Percentiles rank a stretch among this genome's conserved stretches.
Conservation (phyloP, 208 protist species). For the Leptomonas pyrrhocoris region DNA sequence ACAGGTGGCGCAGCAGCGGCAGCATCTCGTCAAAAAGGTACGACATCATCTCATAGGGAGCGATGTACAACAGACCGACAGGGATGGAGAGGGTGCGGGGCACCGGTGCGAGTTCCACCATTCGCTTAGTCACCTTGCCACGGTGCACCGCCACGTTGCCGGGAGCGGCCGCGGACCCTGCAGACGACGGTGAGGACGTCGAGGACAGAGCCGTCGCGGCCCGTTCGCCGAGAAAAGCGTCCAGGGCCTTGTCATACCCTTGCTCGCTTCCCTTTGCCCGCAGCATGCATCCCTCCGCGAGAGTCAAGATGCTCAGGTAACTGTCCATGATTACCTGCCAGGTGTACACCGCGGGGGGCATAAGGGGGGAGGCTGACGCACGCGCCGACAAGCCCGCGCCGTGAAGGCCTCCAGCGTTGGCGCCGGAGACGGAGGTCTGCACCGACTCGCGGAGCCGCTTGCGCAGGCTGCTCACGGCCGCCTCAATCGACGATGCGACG, state of each 20-base stretch:
- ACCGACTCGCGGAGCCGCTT: conserved; percentile 29
- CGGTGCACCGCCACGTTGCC: conserved; percentile 29
- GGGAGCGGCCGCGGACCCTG: background rate
- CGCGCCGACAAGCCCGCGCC: background rate
- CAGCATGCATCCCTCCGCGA: conserved; percentile 67
- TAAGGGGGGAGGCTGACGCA: background rate
- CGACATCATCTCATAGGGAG: conserved; percentile 79
- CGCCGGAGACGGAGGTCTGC: background rate
- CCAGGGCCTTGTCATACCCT: conserved; percentile 73
- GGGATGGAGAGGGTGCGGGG: conserved; percentile 60
- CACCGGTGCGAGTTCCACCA: conserved; percentile 76
- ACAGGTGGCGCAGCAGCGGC: conserved; percentile 60
- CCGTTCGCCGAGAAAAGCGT: conserved; percentile 74
- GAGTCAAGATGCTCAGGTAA: conserved; percentile 70
- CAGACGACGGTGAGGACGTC: background rate
- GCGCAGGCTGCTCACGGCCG: conserved; percentile 33
- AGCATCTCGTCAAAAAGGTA: conserved; percentile 90
- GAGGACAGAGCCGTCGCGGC: background rate
- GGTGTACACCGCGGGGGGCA: conserved; percentile 21
- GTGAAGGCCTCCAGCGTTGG: conserved; percentile 3
- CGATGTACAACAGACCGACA: conserved; percentile 63
- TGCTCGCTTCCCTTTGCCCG: conserved; percentile 66
- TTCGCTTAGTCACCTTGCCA: conserved; percentile 78
- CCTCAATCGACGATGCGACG: conserved; percentile 42
- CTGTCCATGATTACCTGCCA: conserved; percentile 62